Conservation (phyloP, 768 basidiomycete genomes). For the Naganishia onofrii region DNA sequence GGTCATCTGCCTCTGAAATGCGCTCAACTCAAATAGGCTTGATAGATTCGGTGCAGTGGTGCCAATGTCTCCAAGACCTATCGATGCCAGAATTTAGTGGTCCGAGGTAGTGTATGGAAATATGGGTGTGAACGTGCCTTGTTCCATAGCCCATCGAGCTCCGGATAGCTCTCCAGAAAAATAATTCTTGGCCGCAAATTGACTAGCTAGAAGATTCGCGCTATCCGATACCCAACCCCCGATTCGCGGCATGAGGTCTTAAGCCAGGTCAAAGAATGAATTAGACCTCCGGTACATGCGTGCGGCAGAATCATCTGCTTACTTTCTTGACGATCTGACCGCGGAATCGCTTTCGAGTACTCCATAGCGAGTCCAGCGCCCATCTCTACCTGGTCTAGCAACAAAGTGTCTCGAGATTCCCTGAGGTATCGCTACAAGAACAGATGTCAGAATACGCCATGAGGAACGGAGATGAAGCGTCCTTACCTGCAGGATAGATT, state of each 20-base stretch:
- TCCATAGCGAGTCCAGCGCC: slow-evolving; percentile 86
- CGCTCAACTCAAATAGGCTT: slow-evolving; percentile 63
- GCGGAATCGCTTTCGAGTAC: slow-evolving; percentile 75
- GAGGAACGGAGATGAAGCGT: not conserved
- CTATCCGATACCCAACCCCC: slow-evolving; percentile 70
- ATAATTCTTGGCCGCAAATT: slow-evolving; percentile 86
- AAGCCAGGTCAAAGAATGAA: no score
- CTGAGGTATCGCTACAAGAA: slow-evolving; percentile 76
- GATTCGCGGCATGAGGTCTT: slow-evolving; percentile 52
- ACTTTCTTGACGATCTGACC: slow-evolving; percentile 68
- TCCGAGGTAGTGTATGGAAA: not conserved
- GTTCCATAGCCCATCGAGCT: slow-evolving; percentile 51
- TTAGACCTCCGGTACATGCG: not conserved
- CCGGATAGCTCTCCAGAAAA: slow-evolving; percentile 84
- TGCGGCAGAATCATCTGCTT: slow-evolving; percentile 36
- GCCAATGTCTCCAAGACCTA: slow-evolving; percentile 64
- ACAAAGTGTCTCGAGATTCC: slow-evolving; percentile 65
- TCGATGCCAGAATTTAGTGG: not conserved
- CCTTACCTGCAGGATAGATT: slow-evolving; percentile 81
- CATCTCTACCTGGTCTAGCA: slow-evolving; percentile 77
- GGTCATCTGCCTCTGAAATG: slow-evolving; percentile 67
- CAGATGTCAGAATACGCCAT: not conserved
- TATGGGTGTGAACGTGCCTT: slow-evolving; percentile 32
- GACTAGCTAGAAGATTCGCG: slow-evolving; percentile 74
- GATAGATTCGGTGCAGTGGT: slow-evolving; percentile 63